Conservation (phyloP, 352 stramenopile genomes). For the Globisporangium paroecandrum region DNA sequence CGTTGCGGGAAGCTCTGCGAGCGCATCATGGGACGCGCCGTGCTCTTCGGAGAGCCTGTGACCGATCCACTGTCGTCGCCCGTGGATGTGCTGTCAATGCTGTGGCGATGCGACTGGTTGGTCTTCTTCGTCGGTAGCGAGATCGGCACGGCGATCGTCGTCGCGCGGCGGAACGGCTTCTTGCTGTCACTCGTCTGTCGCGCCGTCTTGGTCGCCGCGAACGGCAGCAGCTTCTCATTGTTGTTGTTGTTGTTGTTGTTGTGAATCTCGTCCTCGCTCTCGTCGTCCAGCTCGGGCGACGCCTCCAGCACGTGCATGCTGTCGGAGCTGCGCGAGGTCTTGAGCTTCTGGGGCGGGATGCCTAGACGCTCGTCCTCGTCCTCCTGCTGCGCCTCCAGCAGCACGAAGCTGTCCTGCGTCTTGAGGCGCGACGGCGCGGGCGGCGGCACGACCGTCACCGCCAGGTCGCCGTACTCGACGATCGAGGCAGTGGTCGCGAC, state of each 20-base stretch:
- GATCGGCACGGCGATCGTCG: constrained; percentile 45
- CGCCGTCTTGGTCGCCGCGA: background rate
- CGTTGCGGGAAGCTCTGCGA: constrained; percentile 60
- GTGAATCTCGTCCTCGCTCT: constrained; percentile 8
- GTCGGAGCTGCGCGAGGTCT: background rate
- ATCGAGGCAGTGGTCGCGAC: constrained; percentile 5
- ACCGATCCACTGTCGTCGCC: background rate
- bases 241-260: background rate
- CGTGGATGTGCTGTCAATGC: constrained; percentile 16
- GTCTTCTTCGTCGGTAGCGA: constrained; percentile 2
- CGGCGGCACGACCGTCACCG: background rate
- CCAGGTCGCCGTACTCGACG: background rate
- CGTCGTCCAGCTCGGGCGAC: constrained; percentile 11
- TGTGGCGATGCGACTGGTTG: constrained; percentile 20
- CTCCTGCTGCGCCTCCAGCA: constrained; percentile 12
- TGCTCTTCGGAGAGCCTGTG: constrained; percentile 9
- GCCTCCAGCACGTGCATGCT: constrained; percentile 12
- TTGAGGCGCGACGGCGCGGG: background rate
- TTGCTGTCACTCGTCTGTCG: constrained; percentile 15
- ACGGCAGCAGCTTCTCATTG: background rate
- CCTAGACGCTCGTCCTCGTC: background rate
- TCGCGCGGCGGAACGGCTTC: constrained; percentile 43
- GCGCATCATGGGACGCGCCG: constrained; percentile 26
- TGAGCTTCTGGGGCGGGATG: constrained; percentile 1
- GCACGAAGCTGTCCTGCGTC: constrained; percentile 11